These are phyloP conservation scores for Trametes elegans DNA, from an alignment of 768 basidiomycete genomes.

Conservation along the genomic window DNA sequence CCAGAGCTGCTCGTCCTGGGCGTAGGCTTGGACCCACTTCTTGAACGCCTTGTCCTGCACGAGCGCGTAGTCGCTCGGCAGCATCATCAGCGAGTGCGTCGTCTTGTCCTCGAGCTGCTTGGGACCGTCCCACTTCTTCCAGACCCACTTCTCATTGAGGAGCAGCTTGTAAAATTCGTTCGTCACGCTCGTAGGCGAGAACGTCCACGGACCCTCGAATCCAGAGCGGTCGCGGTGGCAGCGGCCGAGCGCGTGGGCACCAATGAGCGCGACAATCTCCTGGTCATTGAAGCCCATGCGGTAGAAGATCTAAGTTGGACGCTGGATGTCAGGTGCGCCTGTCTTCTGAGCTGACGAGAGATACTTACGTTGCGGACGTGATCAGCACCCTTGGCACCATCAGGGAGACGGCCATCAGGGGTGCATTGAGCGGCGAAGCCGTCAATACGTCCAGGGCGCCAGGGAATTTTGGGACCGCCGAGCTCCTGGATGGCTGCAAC, in stretches of 20 bases:
- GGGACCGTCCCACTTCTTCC: conserved; percentile 93
- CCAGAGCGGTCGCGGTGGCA: conserved; percentile 84
- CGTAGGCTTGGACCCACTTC: conserved; percentile 85
- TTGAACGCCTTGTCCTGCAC: conserved; percentile 90
- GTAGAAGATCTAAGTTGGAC: conserved; percentile 64
- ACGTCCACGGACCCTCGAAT: conserved; percentile 92
- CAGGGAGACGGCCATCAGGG: conserved; percentile 88
- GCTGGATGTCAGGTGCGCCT: not conserved
- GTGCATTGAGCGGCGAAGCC: conserved; percentile 73
- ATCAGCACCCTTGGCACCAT: conserved; percentile 77
- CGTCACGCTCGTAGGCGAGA: conserved; percentile 85
- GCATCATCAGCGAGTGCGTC: conserved; percentile 90
- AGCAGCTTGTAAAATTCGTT: conserved; percentile 88
- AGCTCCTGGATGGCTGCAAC: conserved; percentile 92
- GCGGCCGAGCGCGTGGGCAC: conserved; percentile 94
- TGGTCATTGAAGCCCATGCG: conserved; percentile 98
- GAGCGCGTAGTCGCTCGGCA: conserved; percentile 90
- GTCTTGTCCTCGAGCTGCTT: conserved; percentile 94
- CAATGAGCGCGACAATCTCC: conserved; percentile 93
- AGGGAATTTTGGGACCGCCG: conserved; percentile 88
- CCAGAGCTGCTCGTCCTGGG: conserved; percentile 80
- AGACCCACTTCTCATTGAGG: conserved; percentile 89
- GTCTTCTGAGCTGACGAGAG: not conserved
- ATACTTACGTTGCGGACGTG: conserved; percentile 74
- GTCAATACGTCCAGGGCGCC: conserved; percentile 92